A percentile compares a stretch with the other conserved stretches of the same genome.
These are phyloP conservation scores for Diaporthe vexans DNA, from an alignment of 2,329 filamentous ascomycete genomes.

Conservation along the genomic window DNA sequence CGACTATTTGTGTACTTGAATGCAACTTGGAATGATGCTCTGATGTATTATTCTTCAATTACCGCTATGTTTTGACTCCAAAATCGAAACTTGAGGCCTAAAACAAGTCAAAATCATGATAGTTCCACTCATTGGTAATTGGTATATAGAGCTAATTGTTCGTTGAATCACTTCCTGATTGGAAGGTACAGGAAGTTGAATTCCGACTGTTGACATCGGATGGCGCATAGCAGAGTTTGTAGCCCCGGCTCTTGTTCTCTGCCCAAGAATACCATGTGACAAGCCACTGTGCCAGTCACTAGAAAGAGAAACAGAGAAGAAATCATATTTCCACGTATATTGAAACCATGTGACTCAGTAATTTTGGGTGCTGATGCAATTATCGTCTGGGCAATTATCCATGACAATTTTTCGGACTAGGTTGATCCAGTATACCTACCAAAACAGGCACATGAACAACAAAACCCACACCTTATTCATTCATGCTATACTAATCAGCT, in stretches of 20 bases:
- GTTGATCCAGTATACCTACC: too few species aligned
- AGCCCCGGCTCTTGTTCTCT: not conserved
- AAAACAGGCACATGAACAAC: not conserved
- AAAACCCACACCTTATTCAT: not conserved
- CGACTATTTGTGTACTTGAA: too few species aligned
- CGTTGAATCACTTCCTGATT: not conserved
- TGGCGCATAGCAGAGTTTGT: not conserved
- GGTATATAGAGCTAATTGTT: not conserved
- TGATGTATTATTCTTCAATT: not conserved
- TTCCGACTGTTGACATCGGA: not conserved
- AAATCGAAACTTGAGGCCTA: not conserved
- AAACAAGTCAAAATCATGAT: not conserved
- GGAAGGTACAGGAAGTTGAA: not conserved
- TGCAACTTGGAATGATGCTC: not conserved
- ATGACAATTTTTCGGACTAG: not conserved
- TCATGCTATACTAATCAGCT: not conserved
- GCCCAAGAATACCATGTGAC: not conserved
- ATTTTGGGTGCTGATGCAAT: not conserved
- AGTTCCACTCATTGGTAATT: not conserved
- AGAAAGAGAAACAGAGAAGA: too few species aligned
- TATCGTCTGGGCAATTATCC: not conserved
- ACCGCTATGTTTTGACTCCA: not conserved
- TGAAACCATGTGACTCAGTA: not conserved
- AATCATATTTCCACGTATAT: not conserved
- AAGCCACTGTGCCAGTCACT: not conserved